phyloP scores from a whole-genome alignment of 108 stramenopile genomes.

The Skeletonema marinoi region DNA sequence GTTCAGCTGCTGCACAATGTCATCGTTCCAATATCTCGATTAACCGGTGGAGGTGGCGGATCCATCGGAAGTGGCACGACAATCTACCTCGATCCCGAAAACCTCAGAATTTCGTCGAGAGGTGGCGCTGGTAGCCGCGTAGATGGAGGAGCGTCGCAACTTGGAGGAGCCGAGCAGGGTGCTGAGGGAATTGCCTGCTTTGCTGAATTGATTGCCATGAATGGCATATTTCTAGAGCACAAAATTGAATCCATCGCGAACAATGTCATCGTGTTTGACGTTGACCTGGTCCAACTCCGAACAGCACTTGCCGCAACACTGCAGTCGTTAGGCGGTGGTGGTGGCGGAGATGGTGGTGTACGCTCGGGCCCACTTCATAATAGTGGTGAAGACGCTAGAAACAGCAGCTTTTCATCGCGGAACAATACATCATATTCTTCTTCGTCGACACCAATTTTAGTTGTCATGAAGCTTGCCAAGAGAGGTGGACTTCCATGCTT shows the following conservation, averaged over 20 bases:
- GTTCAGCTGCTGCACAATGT: constrained; percentile 69
- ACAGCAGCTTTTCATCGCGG: constrained; percentile 15
- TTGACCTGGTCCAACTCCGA: constrained; percentile 74
- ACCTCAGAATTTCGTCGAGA: constrained; percentile 62
- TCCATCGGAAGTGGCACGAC: constrained; percentile 60
- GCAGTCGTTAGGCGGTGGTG: constrained; percentile 34
- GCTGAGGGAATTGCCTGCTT: constrained; percentile 78
- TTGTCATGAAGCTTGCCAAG: constrained; percentile 84
- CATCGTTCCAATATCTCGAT: constrained; percentile 65
- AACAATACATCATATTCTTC: constrained; percentile 7
- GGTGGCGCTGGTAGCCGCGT: constrained; percentile 38
- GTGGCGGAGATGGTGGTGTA: constrained; percentile 19
- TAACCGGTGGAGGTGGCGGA: constrained; percentile 36
- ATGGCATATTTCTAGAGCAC: constrained; percentile 78
- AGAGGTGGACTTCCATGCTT: constrained; percentile 77
- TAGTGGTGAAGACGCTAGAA: constrained; percentile 34
- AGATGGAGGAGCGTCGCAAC: constrained; percentile 23
- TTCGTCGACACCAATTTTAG: constrained; percentile 28
- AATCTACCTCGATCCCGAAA: constrained; percentile 72
- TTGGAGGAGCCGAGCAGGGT: constrained; percentile 38
- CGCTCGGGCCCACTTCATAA: constrained; percentile 41
- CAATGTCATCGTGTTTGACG: constrained; percentile 87
- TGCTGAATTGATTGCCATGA: constrained; percentile 64
- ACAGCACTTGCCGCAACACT: constrained; percentile 77
- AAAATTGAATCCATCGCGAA: constrained; percentile 81